Evolutionary conservation across 2,329 filamentous ascomycete genomes (phyloP), one percentile per base, ranked within the genome.

Genomic region (Microsporum canis): DNA sequence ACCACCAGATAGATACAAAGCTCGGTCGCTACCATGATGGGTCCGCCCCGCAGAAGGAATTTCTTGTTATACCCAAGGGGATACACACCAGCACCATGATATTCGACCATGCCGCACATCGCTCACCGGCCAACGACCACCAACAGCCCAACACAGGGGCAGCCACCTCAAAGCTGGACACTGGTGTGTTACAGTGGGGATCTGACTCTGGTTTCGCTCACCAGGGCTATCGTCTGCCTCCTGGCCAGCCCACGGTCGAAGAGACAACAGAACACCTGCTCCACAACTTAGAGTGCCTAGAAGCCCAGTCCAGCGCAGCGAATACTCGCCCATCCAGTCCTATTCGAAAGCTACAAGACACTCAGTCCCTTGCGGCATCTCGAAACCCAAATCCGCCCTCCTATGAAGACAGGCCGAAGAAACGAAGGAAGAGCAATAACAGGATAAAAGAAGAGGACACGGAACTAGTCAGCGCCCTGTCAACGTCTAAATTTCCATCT

Each of bases 181-280:
- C 67, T 23, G 69, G 71, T 8, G 68, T 71, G 59, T 77, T 87
- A 51, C 81, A 82, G 63, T 89, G 84, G 82, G 87, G 87, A 7
- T 87, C 87, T 0, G 87, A 89, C 71, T 71, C 79, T n/a, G 82
- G 77, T 61, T 89, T 89, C 69, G 79, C 76, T 63, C 70, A 78
- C 4, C 81, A 83, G 66, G 80, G 78, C n/a, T 89, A 85, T 66
- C 74, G 82, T 5, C 81, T 84, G 0, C 76, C 77, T 7, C 77
- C 80, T 5, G 74, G 79, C 62, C 79, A 82, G 65, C 84, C 86
- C 41, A 82, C 82, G 2, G 77, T 78, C 36, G 83, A 86, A 62
- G 78, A 80, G 10, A 72, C 85, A 36, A 79, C 82, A 41, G 78
- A 80, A 63, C 77, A 79, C 38, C 77, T 84, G 49, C 72, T 86